A percentile compares a stretch with the other conserved stretches of the same genome.
Conservation (phyloP, 176 grass and related monocot species). For the Carex parvula region DNA sequence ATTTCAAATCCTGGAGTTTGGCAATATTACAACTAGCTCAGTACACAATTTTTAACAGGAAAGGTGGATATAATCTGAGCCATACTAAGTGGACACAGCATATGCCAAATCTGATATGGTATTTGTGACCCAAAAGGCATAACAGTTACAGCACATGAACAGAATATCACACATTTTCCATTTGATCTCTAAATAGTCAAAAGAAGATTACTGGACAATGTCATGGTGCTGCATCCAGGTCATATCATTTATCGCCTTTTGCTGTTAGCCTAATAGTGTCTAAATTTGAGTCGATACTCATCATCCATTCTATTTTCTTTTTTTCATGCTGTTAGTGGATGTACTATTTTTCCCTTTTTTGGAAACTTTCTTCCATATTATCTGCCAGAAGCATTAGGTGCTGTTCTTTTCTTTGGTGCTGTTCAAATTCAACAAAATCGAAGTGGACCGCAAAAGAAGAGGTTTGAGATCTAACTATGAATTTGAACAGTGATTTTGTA, state of each 20-base stretch:
- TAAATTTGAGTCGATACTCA: constrained; percentile 13
- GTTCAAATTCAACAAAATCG: not conserved
- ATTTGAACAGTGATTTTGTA: too few species aligned
- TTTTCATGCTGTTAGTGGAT: constrained; percentile 21
- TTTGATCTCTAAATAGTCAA: constrained; percentile 7
- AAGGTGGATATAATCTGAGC: constrained; percentile 5
- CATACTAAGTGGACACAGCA: constrained; percentile 13
- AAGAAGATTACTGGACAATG: constrained; percentile 17
- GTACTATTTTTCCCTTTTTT: not conserved
- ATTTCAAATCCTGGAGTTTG: not conserved
- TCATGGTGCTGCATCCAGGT: constrained; percentile 5
- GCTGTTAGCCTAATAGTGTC: constrained; percentile 5
- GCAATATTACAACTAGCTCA: not conserved
- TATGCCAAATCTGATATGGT: not conserved
- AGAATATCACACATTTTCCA: constrained; percentile 1
- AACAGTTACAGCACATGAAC: constrained; percentile 12
- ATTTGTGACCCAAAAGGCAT: not conserved
- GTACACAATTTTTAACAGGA: not conserved
- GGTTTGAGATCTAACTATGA: not conserved
- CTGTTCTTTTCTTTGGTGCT: not conserved
- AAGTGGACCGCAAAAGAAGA: not conserved
- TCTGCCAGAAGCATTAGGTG: not conserved
- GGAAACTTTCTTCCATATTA: not conserved
- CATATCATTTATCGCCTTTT: constrained; percentile 5
- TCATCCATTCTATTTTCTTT: not conserved